Base-by-base conservation (phyloP, 805 yeast species). In the Wickerhamomyces pijperi region DNA sequence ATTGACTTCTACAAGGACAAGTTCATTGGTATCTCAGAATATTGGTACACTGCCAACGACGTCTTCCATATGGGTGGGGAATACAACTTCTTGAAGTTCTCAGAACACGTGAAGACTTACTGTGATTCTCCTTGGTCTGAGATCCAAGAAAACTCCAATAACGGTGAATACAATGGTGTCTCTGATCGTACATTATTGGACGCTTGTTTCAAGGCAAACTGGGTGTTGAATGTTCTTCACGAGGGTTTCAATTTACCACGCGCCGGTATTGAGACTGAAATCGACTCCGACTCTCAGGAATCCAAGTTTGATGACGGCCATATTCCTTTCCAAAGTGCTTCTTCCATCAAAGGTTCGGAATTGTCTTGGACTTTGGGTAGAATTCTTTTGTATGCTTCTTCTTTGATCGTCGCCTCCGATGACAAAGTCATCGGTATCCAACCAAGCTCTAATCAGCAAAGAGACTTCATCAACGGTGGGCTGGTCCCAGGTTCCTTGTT, bases 21-120 rank as follows among this genome's bases (percentile, higher is more conserved):
- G 51, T 88, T 92, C 59, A 82, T 92, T 21, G 98, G 98, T 0
- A 80, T 90, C 18, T 84, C 95, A 7, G 98, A 92, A 59, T 92
- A 86, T 62, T 92, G 97, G 97, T 90, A 92, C 56, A 86, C 97
- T 1, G 88, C 96, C 3, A 83, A 87, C 51, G 97, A 90, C 54
- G 74, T 90, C 4, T 88, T 88, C 56, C 76, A 80, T 32, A 70
- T 86, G 63, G 90, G 94, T 3, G 97, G 97, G 13, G 85, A 78
- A 40, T 88, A 88, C 56, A 84, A 84, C 52, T 90, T 78, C 54
- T 67, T 72, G 29, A 63, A 69, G 32, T 86, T 83, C 52, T 81
- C 76, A 54, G 72, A 65, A 28, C 71, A 74, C 38, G 82, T 87
- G 3, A 70, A 72, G 43, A 68, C 70, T 25, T 87, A 78, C 51